Conservation (phyloP, 768 basidiomycete genomes). For the Megacollybia marginata region DNA sequence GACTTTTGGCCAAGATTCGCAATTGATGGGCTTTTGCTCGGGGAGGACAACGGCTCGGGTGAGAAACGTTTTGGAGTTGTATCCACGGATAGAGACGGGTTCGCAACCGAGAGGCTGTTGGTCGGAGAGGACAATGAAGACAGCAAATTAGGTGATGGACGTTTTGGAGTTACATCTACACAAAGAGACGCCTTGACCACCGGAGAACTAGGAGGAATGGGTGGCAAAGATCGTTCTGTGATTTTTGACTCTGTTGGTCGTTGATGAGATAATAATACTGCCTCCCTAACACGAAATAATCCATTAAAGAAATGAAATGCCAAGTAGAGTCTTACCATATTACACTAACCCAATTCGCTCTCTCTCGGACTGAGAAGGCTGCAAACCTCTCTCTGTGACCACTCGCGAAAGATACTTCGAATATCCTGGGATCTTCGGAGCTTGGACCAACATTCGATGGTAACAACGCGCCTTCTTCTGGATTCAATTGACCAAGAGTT, state of each 20-base stretch:
- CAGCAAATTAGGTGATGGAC: no score
- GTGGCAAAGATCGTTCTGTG: constrained; percentile 4
- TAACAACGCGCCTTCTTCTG: constrained; percentile 37
- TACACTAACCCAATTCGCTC: constrained; percentile 68
- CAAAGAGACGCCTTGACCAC: background rate
- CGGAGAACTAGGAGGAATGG: constrained; percentile 1
- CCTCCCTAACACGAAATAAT: constrained; percentile 40
- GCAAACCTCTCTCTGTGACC: constrained; percentile 53
- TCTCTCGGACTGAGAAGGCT: constrained; percentile 48
- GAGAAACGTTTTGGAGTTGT: no score
- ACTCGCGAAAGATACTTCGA: constrained; percentile 58
- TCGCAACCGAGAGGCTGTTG: no score
- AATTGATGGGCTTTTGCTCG: constrained; percentile 35
- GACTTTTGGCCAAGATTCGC: constrained; percentile 52
- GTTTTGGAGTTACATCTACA: no score
- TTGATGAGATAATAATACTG: constrained; percentile 33
- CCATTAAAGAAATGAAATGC: constrained; percentile 1
- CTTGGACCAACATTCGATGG: constrained; percentile 19
- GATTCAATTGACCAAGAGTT: constrained; percentile 29
- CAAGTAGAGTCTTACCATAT: constrained; percentile 46
- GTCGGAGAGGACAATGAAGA: no score
- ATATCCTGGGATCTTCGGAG: constrained; percentile 42
- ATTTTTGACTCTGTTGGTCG: background rate
- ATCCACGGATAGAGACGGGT: no score
- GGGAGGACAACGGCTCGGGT: constrained; percentile 15